Percentiles rank a stretch among this genome's conserved stretches.
These are phyloP conservation scores for Venustampulla echinocandica DNA, from an alignment of 495 filamentous ascomycete species.

Conservation along the genomic window DNA sequence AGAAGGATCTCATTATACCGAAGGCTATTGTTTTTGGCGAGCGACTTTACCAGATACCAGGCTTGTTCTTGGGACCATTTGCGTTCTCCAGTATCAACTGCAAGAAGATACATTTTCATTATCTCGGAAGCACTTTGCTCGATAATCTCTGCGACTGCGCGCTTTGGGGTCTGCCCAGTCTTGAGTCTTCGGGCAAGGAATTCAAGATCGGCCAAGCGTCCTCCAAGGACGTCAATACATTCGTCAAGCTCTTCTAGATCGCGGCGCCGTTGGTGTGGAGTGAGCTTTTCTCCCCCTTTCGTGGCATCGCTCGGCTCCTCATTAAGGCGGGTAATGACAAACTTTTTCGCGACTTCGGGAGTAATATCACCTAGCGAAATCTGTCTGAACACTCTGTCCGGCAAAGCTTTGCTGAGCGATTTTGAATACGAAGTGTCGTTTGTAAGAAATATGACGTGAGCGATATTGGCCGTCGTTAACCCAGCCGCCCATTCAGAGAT, in stretches of 20 bases:
- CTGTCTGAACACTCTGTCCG: constrained; percentile 82
- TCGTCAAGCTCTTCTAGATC: constrained; percentile 62
- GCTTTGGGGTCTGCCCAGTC: constrained; percentile 73
- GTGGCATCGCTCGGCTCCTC: constrained; percentile 34
- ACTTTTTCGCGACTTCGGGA: constrained; percentile 76
- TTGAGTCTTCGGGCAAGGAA: constrained; percentile 86
- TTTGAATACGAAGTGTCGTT: constrained; percentile 86
- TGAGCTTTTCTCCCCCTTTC: constrained; percentile 23
- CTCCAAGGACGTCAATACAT: constrained; percentile 74
- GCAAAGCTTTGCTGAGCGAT: constrained; percentile 74
- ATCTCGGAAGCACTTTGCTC: constrained; percentile 83
- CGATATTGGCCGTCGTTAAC: constrained; percentile 81
- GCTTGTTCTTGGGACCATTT: constrained; percentile 78
- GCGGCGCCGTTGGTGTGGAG: constrained; percentile 24
- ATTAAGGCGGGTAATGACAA: constrained; percentile 77
- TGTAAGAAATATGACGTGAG: constrained; percentile 95
- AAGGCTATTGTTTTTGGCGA: constrained; percentile 52
- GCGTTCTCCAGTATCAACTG: constrained; percentile 36
- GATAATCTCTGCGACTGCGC: constrained; percentile 84
- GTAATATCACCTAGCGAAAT: constrained; percentile 79
- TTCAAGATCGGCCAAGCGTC: constrained; percentile 87
- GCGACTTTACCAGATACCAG: constrained; percentile 73
- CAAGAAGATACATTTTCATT: constrained; percentile 80
- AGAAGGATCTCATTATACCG: constrained; percentile 79
- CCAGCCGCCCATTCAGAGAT: constrained; percentile 86